phyloP scores from a whole-genome alignment of 176 grass and related monocot species.

The Musa schizocarpa region DNA sequence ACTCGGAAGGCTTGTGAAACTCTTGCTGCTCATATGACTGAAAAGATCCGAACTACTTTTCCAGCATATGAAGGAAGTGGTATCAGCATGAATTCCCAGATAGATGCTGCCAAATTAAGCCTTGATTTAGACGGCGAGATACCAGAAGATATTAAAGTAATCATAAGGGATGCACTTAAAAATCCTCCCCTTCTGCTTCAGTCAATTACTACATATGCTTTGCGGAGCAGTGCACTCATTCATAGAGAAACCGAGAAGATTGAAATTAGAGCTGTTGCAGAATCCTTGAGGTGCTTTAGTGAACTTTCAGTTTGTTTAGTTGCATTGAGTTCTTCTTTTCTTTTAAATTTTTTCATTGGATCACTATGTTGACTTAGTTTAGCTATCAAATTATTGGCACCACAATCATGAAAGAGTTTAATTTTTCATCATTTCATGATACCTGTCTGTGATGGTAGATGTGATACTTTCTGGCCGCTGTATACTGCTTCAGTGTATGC shows the following conservation, averaged over 20 bases:
- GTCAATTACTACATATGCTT: constrained; percentile 62
- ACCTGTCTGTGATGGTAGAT: too few relatives aligned
- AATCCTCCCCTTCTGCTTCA: constrained; percentile 74
- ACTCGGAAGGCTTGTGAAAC: constrained; percentile 79
- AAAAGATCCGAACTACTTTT: constrained; percentile 67
- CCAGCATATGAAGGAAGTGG: constrained; percentile 89
- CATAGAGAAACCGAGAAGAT: constrained; percentile 95
- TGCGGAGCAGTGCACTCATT: constrained; percentile 59
- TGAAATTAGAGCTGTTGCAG: constrained; percentile 83
- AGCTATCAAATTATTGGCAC: constrained; percentile 8
- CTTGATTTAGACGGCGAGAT: constrained; percentile 85
- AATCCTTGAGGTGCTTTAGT: constrained; percentile 75
- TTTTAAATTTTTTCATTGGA: background rate
- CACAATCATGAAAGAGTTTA: constrained; percentile 12
- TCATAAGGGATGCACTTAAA: constrained; percentile 69
- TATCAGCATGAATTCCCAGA: constrained; percentile 71
- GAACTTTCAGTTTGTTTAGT: background rate
- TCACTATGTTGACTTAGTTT: too few relatives aligned
- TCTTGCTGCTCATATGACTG: constrained; percentile 64
- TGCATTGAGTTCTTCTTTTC: background rate
- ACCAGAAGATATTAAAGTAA: constrained; percentile 67
- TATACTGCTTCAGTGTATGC: constrained; percentile 1
- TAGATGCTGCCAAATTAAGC: constrained; percentile 68
- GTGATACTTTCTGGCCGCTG: too few relatives aligned
- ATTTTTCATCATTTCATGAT: too few relatives aligned